A percentile compares a stretch with the other conserved stretches of the same genome.
Evolutionary conservation across 139 green algal species (phyloP).

Genomic region (Chlamydomonas sp.): DNA sequence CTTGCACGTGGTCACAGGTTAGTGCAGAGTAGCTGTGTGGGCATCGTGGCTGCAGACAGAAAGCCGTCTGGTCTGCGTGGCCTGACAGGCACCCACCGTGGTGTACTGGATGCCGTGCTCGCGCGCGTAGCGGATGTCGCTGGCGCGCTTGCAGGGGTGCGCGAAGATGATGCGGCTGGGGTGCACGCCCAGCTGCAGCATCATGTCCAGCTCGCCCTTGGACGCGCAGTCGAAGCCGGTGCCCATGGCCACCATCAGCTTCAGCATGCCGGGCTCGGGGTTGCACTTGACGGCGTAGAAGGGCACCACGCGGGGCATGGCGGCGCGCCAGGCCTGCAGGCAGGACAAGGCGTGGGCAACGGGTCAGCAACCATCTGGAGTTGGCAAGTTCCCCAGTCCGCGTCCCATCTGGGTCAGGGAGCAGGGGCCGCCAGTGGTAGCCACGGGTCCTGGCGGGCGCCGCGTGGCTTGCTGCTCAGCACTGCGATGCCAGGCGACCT

Average conservation of each 20-base stretch:
- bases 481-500: no score
- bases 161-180: constrained; percentile 88
- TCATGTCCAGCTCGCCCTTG: constrained; percentile 69
- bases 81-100: background rate
- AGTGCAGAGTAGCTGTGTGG: no score
- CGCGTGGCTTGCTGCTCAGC: no score
- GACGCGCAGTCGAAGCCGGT: constrained; percentile 94
- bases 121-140: constrained; percentile 71
- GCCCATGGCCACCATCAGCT: constrained; percentile 79
- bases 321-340: constrained; percentile 29
- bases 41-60: no score
- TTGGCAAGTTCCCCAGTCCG: background rate
- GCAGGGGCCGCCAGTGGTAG: no score
- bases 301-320: constrained; percentile 83
- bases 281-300: constrained; percentile 97
- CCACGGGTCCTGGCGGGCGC: no score
- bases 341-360: no score
- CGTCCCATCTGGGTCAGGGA: no score
- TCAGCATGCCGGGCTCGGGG: constrained; percentile 79
- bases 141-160: constrained; percentile 89
- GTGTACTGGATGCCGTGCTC: constrained; percentile 42
- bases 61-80: no score
- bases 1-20: no score
- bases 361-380: no score
- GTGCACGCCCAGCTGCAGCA: constrained; percentile 68